phyloP scores from a whole-genome alignment of 192 early-diverging fungal species.

The Podila horticola region DNA sequence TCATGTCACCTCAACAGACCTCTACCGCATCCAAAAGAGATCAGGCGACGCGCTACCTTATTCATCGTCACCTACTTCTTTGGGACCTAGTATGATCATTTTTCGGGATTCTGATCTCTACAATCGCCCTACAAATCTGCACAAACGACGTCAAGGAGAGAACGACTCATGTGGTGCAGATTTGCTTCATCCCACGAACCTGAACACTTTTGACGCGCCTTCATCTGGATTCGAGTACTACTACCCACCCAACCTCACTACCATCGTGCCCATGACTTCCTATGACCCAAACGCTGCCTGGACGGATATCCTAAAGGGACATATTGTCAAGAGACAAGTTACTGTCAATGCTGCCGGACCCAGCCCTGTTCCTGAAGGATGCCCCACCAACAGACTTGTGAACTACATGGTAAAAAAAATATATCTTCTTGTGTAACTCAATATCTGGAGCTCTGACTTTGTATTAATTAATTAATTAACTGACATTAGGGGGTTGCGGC shows the following conservation, averaged over 20 bases:
- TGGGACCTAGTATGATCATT: conserved; percentile 56
- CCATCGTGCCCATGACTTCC: conserved; percentile 11
- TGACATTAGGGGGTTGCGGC: conserved; percentile 75
- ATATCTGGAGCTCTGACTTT: not conserved
- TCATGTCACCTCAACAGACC: conserved; percentile 64
- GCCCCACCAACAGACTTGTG: conserved; percentile 46
- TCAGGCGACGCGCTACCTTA: conserved; percentile 59
- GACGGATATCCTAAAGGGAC: conserved; percentile 9
- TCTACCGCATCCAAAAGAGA: conserved; percentile 64
- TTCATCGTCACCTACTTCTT: conserved; percentile 25
- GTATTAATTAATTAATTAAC: conserved; percentile 2
- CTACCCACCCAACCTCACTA: conserved; percentile 42
- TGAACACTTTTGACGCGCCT: not conserved
- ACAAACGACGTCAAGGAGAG: conserved; percentile 7
- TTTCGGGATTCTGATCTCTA: conserved; percentile 72
- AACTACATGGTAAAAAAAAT: conserved; percentile 48
- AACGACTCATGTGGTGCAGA: conserved; percentile 22
- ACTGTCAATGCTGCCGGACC: conserved; percentile 37
- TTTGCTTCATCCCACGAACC: not conserved
- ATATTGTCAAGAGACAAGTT: conserved; percentile 16
- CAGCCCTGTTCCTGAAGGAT: conserved; percentile 43
- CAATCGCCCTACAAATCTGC: conserved; percentile 10
- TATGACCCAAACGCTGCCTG: conserved; percentile 24
- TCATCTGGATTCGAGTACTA: conserved; percentile 20
- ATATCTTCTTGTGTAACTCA: not conserved